Conservation (phyloP, 1,139 yeast species). For the Sugiyamaella castrensis region DNA sequence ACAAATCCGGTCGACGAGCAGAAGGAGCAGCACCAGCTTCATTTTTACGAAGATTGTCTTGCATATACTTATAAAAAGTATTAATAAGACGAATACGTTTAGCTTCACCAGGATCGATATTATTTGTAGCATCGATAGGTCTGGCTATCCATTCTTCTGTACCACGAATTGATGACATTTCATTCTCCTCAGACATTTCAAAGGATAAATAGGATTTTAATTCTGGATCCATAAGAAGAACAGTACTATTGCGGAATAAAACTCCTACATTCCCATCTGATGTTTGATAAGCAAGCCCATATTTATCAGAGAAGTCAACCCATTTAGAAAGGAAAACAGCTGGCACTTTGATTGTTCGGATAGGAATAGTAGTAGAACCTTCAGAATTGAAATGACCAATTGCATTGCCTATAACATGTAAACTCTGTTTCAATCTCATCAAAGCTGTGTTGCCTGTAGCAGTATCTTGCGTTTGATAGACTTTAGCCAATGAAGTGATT, state of each 20-base stretch:
- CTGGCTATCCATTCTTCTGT: conserved; percentile 21
- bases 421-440: too few species aligned
- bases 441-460: too few species aligned
- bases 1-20: background rate
- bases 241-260: conserved; percentile 24
- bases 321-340: conserved; percentile 73
- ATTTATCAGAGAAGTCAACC: conserved; percentile 96
- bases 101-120: conserved; percentile 22
- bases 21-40: conserved; percentile 17
- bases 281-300: conserved; percentile 91
- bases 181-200: background rate
- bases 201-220: conserved; percentile 13
- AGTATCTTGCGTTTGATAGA: too few species aligned
- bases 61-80: conserved; percentile 38
- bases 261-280: conserved; percentile 83
- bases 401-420: too few species aligned
- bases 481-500: too few species aligned
- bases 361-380: background rate
- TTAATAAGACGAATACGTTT: conserved; percentile 32
- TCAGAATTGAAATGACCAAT: too few species aligned
- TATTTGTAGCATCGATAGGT: conserved; percentile 13
- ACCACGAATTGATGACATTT: conserved; percentile 2
- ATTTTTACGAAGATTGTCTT: conserved; percentile 32
- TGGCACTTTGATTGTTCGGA: conserved; percentile 8
- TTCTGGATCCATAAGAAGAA: conserved; percentile 23